Evolutionary conservation across 208 protist genomes (phyloP).

Genomic region (Acanthamoeba lenticulata): DNA sequence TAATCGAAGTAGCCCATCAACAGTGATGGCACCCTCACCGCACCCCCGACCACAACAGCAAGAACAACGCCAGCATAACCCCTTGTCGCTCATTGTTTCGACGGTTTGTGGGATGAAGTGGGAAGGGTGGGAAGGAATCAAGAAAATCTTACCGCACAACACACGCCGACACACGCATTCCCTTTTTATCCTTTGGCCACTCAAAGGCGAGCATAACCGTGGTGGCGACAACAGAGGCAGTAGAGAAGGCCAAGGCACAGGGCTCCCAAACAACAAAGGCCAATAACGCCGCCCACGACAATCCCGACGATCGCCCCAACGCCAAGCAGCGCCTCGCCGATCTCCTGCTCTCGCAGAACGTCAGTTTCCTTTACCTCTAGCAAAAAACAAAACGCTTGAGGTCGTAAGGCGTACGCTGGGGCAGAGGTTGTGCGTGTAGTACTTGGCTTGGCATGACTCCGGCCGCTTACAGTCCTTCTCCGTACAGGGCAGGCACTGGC

Average conservation of each 20-base stretch:
- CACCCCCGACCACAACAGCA: no score
- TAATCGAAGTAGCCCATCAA: background rate
- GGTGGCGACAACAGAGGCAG: background rate
- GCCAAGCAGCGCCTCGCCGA: background rate
- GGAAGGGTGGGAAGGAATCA: no score
- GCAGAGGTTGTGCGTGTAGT: conserved; percentile 19
- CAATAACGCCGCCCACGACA: background rate
- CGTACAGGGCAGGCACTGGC: background rate
- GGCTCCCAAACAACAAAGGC: background rate
- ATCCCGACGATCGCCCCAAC: background rate
- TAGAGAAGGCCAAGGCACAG: background rate
- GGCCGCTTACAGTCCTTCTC: background rate
- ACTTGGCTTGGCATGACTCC: background rate
- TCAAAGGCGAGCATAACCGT: background rate
- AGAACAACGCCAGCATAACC: no score
- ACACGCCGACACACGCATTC: no score
- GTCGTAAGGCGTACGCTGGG: background rate
- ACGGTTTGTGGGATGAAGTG: no score
- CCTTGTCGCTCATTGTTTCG: no score
- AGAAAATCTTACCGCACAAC: no score
- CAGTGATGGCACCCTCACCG: background rate
- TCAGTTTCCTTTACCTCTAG: background rate
- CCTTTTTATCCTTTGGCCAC: background rate
- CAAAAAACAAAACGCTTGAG: background rate
- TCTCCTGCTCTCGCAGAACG: background rate